A percentile compares a stretch with the other conserved stretches of the same genome.
Conservation (phyloP, 371 early-diverging fungal species). For the Dichotomocladium elegans region DNA sequence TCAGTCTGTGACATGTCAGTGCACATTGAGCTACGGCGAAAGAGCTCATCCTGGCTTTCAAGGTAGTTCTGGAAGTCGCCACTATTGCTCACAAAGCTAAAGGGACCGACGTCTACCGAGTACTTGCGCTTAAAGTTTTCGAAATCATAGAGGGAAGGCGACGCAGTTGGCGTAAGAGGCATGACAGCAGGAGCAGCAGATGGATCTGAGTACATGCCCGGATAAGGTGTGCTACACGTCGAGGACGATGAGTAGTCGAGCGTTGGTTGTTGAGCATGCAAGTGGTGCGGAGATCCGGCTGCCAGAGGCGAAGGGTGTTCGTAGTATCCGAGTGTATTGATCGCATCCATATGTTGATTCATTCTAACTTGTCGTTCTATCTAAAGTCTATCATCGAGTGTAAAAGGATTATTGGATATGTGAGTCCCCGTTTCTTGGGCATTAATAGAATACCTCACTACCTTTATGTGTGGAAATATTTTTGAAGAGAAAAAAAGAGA, state of each 20-base stretch:
- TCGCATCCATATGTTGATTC: too few relatives aligned
- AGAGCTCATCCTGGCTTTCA: conserved; percentile 19
- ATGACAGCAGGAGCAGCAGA: neutral
- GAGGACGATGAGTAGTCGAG: neutral
- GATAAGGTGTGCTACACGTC: neutral
- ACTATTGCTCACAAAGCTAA: conserved; percentile 38
- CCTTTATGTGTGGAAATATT: too few relatives aligned
- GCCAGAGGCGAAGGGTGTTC: neutral
- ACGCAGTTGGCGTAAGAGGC: conserved; percentile 21
- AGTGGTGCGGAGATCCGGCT: neutral
- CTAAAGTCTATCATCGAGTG: too few relatives aligned
- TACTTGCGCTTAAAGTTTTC: conserved; percentile 28
- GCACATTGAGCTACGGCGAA: conserved; percentile 16
- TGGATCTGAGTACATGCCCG: too few relatives aligned
- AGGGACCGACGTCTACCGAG: conserved; percentile 46
- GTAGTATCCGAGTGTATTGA: too few relatives aligned
- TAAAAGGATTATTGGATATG: too few relatives aligned
- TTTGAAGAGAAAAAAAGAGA: too few relatives aligned
- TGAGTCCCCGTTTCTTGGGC: too few relatives aligned
- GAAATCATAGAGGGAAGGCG: conserved; percentile 16
- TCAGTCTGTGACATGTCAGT: conserved; percentile 3
- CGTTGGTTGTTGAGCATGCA: neutral
- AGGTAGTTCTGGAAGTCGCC: conserved; percentile 16
- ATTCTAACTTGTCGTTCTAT: too few relatives aligned
- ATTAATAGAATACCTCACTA: too few relatives aligned